phyloP scores from a whole-genome alignment of 2,329 filamentous ascomycete species.

The Parasarocladium wereldwijsianum region DNA sequence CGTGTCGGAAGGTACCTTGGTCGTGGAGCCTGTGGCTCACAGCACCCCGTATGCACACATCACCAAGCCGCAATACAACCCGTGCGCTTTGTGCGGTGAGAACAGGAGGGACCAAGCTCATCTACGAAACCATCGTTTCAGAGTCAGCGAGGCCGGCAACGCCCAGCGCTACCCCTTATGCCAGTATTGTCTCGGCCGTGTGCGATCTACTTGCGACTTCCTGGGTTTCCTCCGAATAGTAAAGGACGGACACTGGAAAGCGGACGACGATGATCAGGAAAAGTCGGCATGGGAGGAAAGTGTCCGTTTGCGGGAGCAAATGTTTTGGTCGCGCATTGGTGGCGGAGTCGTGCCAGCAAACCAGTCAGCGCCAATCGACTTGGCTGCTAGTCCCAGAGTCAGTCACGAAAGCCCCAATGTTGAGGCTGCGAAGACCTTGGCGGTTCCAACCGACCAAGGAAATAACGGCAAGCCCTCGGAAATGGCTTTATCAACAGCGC shows the following conservation, averaged over 20 bases:
- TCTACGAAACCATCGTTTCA: conserved; percentile 72
- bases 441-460: background rate
- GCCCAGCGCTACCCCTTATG: conserved; percentile 85
- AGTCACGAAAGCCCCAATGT: conserved; percentile 16
- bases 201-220: conserved; percentile 84
- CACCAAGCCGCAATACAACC: conserved; percentile 39
- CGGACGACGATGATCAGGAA: conserved; percentile 70
- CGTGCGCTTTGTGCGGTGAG: conserved; percentile 86
- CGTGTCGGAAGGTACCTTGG: conserved; percentile 70
- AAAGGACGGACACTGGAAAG: conserved; percentile 82
- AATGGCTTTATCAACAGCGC: conserved; percentile 2
- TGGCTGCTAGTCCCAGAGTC: conserved; percentile 17
- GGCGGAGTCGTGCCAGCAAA: conserved; percentile 69
- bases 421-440: background rate
- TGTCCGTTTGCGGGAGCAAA: conserved; percentile 74
- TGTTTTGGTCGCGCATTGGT: conserved; percentile 93
- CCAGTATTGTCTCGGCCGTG: conserved; percentile 67
- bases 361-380: conserved; percentile 13
- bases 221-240: conserved; percentile 82
- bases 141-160: conserved; percentile 72
- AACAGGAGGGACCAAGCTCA: conserved; percentile 55
- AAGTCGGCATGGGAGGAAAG: conserved; percentile 91
- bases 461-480: background rate
- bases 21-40: conserved; percentile 75
- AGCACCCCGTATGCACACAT: conserved; percentile 33